These are phyloP conservation scores for Solanum dulcamara DNA, from an alignment of 257 asterid species.

Conservation along the genomic window DNA sequence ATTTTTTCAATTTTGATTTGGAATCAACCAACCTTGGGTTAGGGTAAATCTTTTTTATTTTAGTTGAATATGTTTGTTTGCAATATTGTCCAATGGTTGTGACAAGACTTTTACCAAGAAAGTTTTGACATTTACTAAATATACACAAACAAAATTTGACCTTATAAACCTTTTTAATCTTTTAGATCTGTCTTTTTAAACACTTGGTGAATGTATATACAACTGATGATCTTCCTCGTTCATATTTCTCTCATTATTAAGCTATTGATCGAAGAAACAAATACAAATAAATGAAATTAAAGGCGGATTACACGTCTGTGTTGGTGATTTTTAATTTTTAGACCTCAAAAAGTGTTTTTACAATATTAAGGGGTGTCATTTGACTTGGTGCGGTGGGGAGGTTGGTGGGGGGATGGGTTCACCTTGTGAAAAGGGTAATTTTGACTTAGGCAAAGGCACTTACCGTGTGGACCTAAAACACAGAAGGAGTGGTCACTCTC, in stretches of 20 bases:
- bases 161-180: neutral
- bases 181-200: neutral
- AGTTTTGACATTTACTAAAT: neutral
- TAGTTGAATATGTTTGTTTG: neutral
- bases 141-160: neutral
- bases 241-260: neutral
- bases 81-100: neutral
- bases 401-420: neutral
- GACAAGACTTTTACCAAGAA: neutral
- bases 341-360: neutral
- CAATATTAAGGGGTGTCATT: neutral
- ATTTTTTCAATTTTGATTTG: too few species aligned
- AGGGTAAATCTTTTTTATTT: neutral
- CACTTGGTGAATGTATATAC: neutral
- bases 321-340: neutral
- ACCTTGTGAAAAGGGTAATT: neutral
- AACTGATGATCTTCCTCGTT: neutral
- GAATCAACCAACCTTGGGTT: neutral
- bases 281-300: neutral
- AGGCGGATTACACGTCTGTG: neutral
- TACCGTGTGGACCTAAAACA: neutral
- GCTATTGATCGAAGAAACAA: neutral
- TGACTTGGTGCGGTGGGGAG: neutral
- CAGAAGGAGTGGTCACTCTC: neutral
- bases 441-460: neutral